These are phyloP conservation scores for Apiospora sp. DNA, from an alignment of 2,329 filamentous ascomycete genomes.

Conservation along the genomic window DNA sequence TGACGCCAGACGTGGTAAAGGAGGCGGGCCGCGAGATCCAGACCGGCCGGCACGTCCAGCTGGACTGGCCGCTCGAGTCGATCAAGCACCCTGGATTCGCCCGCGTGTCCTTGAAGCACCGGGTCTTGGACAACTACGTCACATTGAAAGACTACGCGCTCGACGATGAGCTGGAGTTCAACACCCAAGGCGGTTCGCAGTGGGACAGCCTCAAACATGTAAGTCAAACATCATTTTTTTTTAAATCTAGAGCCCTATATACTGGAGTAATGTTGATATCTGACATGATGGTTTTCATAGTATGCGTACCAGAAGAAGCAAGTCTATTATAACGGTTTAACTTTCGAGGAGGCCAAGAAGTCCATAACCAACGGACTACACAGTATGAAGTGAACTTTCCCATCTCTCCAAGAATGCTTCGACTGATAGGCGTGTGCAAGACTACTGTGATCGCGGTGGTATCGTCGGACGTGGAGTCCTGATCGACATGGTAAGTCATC, in stretches of 20 bases:
- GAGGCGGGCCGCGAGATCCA: slow-evolving; percentile 2
- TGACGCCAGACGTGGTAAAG: neutral
- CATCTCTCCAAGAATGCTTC: neutral
- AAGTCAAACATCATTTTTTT: neutral
- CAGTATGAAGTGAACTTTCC: neutral
- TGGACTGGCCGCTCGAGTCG: neutral
- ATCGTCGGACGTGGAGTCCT: slow-evolving; percentile 23
- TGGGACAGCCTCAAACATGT: slow-evolving; percentile 31
- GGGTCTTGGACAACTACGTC: neutral
- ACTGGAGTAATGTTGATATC: neutral
- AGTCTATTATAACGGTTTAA: neutral
- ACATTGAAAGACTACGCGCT: slow-evolving; percentile 2
- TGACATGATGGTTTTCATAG: neutral
- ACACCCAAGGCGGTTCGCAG: slow-evolving; percentile 1
- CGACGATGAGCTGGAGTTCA: slow-evolving; percentile 29
- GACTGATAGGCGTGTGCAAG: neutral
- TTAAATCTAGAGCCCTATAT: neutral
- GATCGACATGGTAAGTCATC: neutral
- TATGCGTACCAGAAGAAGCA: slow-evolving; percentile 7
- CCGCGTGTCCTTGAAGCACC: neutral
- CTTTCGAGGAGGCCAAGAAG: neutral
- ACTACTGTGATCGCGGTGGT: slow-evolving; percentile 15
- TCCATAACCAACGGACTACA: slow-evolving; percentile 37
- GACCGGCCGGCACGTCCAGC: neutral
- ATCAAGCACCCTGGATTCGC: slow-evolving; percentile 5